Evolutionary conservation across 768 basidiomycete genomes (phyloP).

Genomic region (Nevesoporus exiguus): DNA sequence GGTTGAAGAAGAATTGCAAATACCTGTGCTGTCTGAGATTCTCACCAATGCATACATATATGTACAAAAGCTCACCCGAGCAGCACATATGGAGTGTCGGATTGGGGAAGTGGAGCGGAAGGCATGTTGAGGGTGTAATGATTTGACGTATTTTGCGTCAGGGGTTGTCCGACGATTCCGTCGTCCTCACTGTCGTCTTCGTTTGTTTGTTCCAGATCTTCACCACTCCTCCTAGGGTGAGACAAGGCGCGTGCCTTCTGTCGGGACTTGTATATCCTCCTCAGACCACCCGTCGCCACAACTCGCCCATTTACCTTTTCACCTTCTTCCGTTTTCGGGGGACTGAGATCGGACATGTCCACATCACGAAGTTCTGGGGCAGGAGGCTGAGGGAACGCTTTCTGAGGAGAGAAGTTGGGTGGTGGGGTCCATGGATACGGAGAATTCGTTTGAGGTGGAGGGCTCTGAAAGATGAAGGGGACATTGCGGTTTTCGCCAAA

Average conservation of each 20-base stretch:
- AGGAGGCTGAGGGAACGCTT: conserved; percentile 50
- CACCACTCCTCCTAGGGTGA: conserved; percentile 20
- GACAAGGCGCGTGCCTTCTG: conserved; percentile 42
- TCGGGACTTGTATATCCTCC: conserved; percentile 62
- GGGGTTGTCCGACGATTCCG: conserved; percentile 33
- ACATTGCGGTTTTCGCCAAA: conserved; percentile 66
- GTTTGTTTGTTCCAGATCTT: conserved; percentile 37
- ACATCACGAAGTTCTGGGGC: conserved; percentile 57
- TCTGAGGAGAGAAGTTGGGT: conserved; percentile 53
- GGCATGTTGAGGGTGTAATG: conserved; percentile 85
- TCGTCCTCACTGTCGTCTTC: conserved; percentile 50
- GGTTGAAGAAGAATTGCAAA: conserved; percentile 92
- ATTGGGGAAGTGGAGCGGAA: conserved; percentile 49
- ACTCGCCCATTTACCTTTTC: conserved; percentile 41
- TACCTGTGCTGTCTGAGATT: conserved; percentile 50
- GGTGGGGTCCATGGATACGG: conserved; percentile 67
- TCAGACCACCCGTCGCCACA: conserved; percentile 63
- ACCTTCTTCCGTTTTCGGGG: conserved; percentile 44
- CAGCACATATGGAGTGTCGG: conserved; percentile 76
- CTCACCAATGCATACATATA: conserved; percentile 10
- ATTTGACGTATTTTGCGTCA: conserved; percentile 60
- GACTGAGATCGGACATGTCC: conserved; percentile 73
- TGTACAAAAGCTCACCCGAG: conserved; percentile 59
- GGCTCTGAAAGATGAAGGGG: conserved; percentile 69
- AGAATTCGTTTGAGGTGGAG: conserved; percentile 40